Evolutionary conservation across 2,329 filamentous ascomycete species (phyloP).

Genomic region (Endoconidiophora polonica): DNA sequence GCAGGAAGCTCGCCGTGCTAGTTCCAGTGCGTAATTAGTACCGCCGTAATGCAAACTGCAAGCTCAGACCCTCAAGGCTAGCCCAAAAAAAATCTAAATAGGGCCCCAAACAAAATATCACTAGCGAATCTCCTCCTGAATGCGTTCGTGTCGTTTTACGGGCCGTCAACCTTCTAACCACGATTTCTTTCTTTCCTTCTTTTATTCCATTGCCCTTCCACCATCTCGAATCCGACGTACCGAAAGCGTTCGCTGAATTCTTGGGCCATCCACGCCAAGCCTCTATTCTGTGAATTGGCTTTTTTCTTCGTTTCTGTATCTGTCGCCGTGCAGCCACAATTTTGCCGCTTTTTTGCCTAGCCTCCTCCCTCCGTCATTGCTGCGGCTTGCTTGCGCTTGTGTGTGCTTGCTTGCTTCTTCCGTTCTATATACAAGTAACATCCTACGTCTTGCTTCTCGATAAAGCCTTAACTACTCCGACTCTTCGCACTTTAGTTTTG

Average conservation of each 20-base stretch:
- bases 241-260: neutral
- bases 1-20: no score
- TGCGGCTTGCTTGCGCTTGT: neutral
- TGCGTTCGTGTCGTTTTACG: constrained; percentile 10
- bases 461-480: neutral
- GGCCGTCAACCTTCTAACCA: constrained; percentile 6
- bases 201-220: neutral
- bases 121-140: constrained; percentile 6
- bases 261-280: neutral
- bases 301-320: neutral
- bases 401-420: neutral
- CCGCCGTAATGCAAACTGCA: no score
- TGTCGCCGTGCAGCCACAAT: neutral
- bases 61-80: neutral
- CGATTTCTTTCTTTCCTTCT: constrained; percentile 2
- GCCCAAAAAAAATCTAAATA: neutral
- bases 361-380: neutral
- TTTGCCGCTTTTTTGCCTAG: neutral
- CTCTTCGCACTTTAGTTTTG: neutral
- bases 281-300: constrained; percentile 4
- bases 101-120: constrained; percentile 2
- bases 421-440: no score
- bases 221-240: constrained; percentile 2
- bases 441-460: neutral
- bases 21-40: neutral